phyloP scores from a whole-genome alignment of 441 rosid genomes.

The Melastoma candidum region DNA sequence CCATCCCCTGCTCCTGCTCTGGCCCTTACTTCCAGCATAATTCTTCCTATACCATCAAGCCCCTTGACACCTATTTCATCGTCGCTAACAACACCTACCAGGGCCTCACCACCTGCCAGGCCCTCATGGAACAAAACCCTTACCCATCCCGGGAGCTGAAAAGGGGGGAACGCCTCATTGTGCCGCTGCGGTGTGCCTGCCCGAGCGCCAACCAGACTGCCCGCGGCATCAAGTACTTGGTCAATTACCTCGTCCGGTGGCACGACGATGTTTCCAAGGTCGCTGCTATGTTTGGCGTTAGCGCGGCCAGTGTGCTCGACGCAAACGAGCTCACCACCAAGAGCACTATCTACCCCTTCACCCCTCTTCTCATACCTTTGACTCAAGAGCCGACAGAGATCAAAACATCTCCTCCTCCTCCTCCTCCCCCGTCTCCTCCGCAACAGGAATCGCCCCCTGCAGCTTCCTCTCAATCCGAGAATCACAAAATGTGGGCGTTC shows the following conservation, averaged over 20 bases:
- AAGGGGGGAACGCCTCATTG: slow-evolving; percentile 23
- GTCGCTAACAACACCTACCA: slow-evolving; percentile 75
- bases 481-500: slow-evolving; percentile 40
- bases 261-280: slow-evolving; percentile 33
- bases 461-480: slow-evolving; percentile 15
- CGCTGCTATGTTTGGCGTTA: slow-evolving; percentile 36
- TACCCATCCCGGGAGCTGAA: slow-evolving; percentile 17
- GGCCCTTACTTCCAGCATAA: slow-evolving; percentile 58
- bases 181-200: slow-evolving; percentile 80
- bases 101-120: slow-evolving; percentile 79
- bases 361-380: slow-evolving; percentile 62
- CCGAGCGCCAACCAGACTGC: slow-evolving; percentile 51
- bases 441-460: slow-evolving; percentile 14
- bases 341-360: slow-evolving; percentile 40
- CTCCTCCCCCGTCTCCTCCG: slow-evolving; percentile 28
- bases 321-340: slow-evolving; percentile 37
- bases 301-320: slow-evolving; percentile 24
- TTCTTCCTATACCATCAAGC: slow-evolving; percentile 36
- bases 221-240: slow-evolving; percentile 39
- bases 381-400: slow-evolving; percentile 32
- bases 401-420: slow-evolving; percentile 12
- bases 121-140: slow-evolving; percentile 51
- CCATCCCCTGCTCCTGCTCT: slow-evolving; percentile 60
- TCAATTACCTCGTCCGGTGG: slow-evolving; percentile 40
- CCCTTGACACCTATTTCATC: slow-evolving; percentile 32